A percentile compares a stretch with the other conserved stretches of the same genome.
These are phyloP conservation scores for Scheffersomyces parashehatae DNA, from an alignment of 1,139 yeast species.

Conservation along the genomic window DNA sequence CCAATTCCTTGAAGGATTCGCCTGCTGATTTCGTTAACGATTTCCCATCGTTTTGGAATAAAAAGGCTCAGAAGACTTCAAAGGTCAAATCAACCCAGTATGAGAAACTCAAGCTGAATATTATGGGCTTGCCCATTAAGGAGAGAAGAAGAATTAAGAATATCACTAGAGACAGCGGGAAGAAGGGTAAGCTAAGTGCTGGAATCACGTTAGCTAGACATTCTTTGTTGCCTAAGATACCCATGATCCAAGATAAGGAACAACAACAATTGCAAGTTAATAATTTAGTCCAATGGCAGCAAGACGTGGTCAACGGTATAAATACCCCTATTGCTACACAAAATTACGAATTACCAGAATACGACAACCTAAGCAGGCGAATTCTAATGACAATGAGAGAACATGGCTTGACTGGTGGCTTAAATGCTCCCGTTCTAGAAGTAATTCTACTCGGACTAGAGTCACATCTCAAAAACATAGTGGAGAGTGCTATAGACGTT, in stretches of 20 bases:
- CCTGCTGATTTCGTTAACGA: constrained; percentile 46
- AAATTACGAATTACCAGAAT: constrained; percentile 79
- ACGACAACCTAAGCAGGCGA: constrained; percentile 64
- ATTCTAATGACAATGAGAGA: constrained; percentile 87
- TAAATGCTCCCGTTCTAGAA: constrained; percentile 73
- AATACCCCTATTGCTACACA: constrained; percentile 83
- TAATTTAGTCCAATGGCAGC: constrained; percentile 82
- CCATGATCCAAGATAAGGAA: constrained; percentile 66
- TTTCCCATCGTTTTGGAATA: constrained; percentile 60
- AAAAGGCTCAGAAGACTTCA: constrained; percentile 43
- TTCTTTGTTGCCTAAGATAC: constrained; percentile 83
- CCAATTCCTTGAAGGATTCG: constrained; percentile 78
- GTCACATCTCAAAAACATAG: constrained; percentile 67
- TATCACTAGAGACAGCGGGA: constrained; percentile 80
- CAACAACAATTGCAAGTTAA: constrained; percentile 52
- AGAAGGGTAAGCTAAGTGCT: constrained; percentile 73
- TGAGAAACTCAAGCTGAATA: constrained; percentile 80
- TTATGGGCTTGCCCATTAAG: constrained; percentile 80
- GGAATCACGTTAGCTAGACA: constrained; percentile 81
- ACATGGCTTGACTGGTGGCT: constrained; percentile 83
- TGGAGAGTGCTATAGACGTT: constrained; percentile 75
- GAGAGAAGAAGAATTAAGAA: constrained; percentile 84
- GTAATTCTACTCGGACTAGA: constrained; percentile 80
- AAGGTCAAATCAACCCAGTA: constrained; percentile 62
- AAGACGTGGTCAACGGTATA: constrained; percentile 88